Conservation (phyloP, 2,329 filamentous ascomycete species). For the Ceratocystis destructans region DNA sequence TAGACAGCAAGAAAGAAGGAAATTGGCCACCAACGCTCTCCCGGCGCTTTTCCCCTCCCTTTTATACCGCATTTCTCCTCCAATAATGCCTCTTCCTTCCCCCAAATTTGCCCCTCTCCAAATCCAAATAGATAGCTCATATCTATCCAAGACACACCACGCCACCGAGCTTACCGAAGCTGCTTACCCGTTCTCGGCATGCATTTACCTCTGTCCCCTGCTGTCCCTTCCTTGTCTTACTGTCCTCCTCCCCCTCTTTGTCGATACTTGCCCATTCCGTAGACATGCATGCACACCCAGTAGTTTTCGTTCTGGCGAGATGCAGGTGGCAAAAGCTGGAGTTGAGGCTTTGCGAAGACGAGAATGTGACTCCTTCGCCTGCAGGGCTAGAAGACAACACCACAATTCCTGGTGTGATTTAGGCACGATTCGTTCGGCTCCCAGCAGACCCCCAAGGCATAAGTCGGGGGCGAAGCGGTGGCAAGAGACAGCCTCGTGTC, state of each 20-base stretch:
- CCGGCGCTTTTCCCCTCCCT: neutral
- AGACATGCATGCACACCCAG: neutral
- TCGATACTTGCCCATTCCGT: slow-evolving; percentile 2
- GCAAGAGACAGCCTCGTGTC: no score
- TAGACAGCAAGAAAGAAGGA: no score
- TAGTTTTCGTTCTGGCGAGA: no score
- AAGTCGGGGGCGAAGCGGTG: no score
- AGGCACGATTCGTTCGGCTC: no score
- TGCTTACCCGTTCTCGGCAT: neutral
- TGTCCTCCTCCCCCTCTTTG: neutral
- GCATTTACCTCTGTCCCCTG: neutral
- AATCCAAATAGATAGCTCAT: neutral
- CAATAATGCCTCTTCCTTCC: neutral
- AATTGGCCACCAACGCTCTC: no score
- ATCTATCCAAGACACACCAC: neutral
- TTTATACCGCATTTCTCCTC: neutral
- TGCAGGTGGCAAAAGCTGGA: no score
- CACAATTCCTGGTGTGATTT: no score
- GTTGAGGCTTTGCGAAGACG: neutral
- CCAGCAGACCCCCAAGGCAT: no score
- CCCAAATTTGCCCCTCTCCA: slow-evolving; percentile 3
- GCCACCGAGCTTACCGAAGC: neutral
- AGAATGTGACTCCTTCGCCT: neutral
- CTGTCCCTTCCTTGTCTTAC: neutral
- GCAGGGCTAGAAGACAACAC: neutral